These are phyloP conservation scores for Xerophyta viscosa DNA, from an alignment of 106 monocot genomes.

Conservation along the genomic window DNA sequence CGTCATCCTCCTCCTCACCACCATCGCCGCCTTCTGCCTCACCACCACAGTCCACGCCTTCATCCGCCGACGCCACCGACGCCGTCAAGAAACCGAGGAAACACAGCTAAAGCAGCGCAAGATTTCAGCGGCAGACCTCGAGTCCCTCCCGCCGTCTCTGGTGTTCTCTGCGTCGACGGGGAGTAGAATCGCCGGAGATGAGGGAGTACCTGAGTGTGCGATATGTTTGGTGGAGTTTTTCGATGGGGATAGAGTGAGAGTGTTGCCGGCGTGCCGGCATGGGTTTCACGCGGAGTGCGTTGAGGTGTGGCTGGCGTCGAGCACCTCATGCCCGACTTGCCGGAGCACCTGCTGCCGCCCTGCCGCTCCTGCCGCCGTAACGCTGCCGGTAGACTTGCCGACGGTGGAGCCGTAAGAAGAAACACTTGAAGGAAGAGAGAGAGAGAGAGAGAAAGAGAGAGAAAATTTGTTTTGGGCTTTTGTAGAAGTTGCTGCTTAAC, in stretches of 20 bases:
- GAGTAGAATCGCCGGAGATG: neutral
- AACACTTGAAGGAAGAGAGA: too few species aligned
- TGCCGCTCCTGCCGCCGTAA: too few species aligned
- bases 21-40: neutral
- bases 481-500: too few species aligned
- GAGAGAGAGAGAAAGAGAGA: too few species aligned
- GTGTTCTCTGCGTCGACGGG: neutral
- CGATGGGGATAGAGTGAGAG: neutral
- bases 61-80: neutral
- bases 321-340: conserved; percentile 2
- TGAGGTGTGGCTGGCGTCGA: neutral
- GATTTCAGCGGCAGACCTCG: neutral
- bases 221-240: neutral
- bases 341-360: neutral
- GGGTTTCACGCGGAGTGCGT: neutral
- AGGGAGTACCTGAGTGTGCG: neutral
- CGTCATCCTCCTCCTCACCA: neutral
- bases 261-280: neutral
- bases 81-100: neutral
- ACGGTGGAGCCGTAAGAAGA: too few species aligned
- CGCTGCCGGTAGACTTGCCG: too few species aligned
- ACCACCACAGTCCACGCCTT: neutral
- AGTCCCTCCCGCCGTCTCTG: neutral
- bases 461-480: too few species aligned
- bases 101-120: neutral